Percentiles rank a stretch among this genome's conserved stretches.
These are phyloP conservation scores for Cavenderia fasciculata DNA, from an alignment of 78 protist species.

Conservation along the genomic window DNA sequence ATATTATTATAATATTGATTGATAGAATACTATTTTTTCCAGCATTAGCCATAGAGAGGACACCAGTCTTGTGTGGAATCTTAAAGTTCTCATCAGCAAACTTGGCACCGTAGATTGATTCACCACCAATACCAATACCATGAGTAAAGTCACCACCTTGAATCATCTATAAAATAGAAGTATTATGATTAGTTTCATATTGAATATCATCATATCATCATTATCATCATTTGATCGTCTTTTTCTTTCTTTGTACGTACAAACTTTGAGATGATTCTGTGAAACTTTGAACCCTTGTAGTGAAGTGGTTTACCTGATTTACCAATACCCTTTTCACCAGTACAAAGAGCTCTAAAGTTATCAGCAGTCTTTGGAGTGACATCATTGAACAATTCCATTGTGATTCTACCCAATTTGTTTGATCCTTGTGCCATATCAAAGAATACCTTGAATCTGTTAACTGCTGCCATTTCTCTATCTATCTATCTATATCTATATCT, in stretches of 20 bases:
- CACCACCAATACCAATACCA: constrained; percentile 94
- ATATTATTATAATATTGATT: too few relatives aligned
- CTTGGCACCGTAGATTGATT: constrained; percentile 94
- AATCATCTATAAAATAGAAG: background rate
- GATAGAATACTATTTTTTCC: constrained; percentile 93
- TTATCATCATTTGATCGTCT: background rate
- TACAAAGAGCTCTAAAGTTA: constrained; percentile 95
- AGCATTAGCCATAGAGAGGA: constrained; percentile 97
- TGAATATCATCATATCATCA: background rate
- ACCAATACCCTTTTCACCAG: constrained; percentile 91
- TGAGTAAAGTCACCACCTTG: constrained; percentile 98
- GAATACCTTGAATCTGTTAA: constrained; percentile 60
- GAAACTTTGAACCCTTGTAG: constrained; percentile 91
- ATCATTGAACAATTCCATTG: constrained; percentile 76
- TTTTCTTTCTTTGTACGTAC: constrained; percentile 61
- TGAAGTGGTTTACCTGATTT: constrained; percentile 86
- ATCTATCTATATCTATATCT: too few relatives aligned
- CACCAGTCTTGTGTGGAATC: constrained; percentile 91
- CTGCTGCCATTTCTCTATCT: constrained; percentile 12
- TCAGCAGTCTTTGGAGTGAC: constrained; percentile 94
- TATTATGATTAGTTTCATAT: background rate
- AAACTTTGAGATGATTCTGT: constrained; percentile 89
- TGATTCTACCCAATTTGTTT: constrained; percentile 72
- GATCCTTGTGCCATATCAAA: constrained; percentile 67
- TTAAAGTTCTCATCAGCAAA: constrained; percentile 95